Percentiles rank a stretch among this genome's conserved stretches.
phyloP scores from a whole-genome alignment of 1,284 basidiomycete genomes.

The Ganoderma lingzhi region DNA sequence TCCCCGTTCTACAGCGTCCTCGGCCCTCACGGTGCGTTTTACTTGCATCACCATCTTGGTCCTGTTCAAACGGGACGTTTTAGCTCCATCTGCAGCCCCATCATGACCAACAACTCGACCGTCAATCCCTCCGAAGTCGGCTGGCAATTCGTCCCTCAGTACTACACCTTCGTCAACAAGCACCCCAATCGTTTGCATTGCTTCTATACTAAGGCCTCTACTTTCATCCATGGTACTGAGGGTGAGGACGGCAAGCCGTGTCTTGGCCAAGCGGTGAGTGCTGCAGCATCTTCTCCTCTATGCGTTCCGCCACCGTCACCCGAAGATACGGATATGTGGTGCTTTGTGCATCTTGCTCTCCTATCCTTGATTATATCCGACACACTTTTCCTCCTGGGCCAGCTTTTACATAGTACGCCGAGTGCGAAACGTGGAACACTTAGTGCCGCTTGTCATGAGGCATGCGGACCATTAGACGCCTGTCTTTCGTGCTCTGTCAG shows the following conservation, averaged over 20 bases:
- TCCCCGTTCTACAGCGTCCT: slow-evolving; percentile 27
- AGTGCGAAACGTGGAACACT: not conserved
- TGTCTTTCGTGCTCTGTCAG: no score
- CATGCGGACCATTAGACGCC: not conserved
- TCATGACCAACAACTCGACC: slow-evolving; percentile 51
- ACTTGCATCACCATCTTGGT: slow-evolving; percentile 12
- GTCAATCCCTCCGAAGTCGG: slow-evolving; percentile 90
- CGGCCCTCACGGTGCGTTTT: slow-evolving; percentile 28
- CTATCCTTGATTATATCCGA: not conserved
- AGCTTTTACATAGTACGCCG: no score
- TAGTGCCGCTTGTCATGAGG: not conserved
- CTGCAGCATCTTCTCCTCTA: slow-evolving; percentile 6
- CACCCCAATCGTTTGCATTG: slow-evolving; percentile 96
- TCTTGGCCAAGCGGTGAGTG: slow-evolving; percentile 89
- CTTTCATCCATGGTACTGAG: slow-evolving; percentile 95
- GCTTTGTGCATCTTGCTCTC: no score
- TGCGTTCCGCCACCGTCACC: slow-evolving; percentile 18
- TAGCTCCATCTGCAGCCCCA: slow-evolving; percentile 35
- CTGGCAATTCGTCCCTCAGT: slow-evolving; percentile 97
- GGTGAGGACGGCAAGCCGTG: slow-evolving; percentile 91
- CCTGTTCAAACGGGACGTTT: slow-evolving; percentile 26
- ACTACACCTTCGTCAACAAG: slow-evolving; percentile 99
- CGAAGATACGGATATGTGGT: not conserved
- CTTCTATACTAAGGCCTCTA: slow-evolving; percentile 99
- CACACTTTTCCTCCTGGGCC: not conserved